Percentiles rank a stretch among this genome's conserved stretches.
Evolutionary conservation across 2,329 filamentous ascomycete genomes (phyloP).

Genomic region (Alternaria infectoria): DNA sequence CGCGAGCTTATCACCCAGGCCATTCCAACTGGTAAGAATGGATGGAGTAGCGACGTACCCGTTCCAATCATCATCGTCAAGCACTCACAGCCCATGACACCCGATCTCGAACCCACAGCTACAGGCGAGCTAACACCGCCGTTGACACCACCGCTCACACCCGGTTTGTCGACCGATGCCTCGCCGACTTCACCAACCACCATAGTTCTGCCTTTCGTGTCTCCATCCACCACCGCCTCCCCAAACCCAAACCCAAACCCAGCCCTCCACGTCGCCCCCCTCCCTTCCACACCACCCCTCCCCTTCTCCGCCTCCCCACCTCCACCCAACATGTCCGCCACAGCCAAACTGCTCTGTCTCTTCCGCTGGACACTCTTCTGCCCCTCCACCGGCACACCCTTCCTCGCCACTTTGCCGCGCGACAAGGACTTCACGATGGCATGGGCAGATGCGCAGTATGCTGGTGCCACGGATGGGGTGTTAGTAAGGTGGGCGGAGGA

Average conservation of each 20-base stretch:
- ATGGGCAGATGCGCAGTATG: constrained; percentile 23
- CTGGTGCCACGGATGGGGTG: constrained; percentile 16
- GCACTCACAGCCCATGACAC: neutral
- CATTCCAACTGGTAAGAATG: constrained; percentile 23
- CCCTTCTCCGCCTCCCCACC: constrained; percentile 20
- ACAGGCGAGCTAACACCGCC: constrained; percentile 3
- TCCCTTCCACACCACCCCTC: constrained; percentile 17
- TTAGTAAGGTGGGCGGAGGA: constrained; percentile 24
- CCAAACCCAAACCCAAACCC: neutral
- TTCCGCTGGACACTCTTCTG: constrained; percentile 37
- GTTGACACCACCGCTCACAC: neutral
- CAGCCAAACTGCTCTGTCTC: constrained; percentile 32
- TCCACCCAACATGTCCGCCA: constrained; percentile 23
- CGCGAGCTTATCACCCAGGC: constrained; percentile 18
- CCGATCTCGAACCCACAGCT: neutral
- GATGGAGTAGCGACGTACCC: constrained; percentile 18
- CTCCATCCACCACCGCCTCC: neutral
- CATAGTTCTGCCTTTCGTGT: constrained; percentile 9
- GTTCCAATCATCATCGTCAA: constrained; percentile 15
- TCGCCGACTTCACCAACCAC: constrained; percentile 18
- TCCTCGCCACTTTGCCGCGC: constrained; percentile 18
- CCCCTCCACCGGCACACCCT: constrained; percentile 12
- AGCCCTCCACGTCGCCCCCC: neutral
- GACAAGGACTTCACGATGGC: constrained; percentile 29
- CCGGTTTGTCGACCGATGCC: neutral